Base-by-base conservation (phyloP, 129 eudicot genomes). In the Flaveria linearis region DNA sequence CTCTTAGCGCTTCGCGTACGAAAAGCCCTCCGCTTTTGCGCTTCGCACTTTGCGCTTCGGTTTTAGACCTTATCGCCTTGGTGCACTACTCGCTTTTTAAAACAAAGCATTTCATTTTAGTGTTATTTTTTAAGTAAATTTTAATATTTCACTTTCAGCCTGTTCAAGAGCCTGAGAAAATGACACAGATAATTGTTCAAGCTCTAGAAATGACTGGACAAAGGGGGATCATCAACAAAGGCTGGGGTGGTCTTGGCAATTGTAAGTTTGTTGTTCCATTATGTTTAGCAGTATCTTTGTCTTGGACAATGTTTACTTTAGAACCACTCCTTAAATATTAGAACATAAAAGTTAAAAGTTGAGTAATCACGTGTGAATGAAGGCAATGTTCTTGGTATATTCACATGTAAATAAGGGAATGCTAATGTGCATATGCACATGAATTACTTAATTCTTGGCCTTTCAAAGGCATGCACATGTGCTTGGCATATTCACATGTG, bases 221-320 rank as follows among this genome's bases (percentile, higher is more conserved):
- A 78, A 85, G 99, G 78, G 99, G 99, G 14, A 95, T 95, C 73
- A 89, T 95, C 66, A 91, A 91, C 90, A 91, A 87, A 85, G 99
- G 99, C 67, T 95, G 99, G 99, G 99, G 99, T 14, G 99, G 97
- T 62, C 96, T 95, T 78, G 99, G 99, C 36, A 72, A 86, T 68
- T 95, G 99, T 95, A 78, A 95, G 97, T 86, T 82, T 47, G 43
- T 25, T 13, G 52, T 80, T 62, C 60, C 46, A 63, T 72, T 60
- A 53, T 64, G 68, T 75, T 36, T 74, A 22, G 22, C 18, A 28
- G 58, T 50, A 69, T 73, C 15, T 75, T n/a, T 58, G 28, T 26
- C 39, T 77, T 2, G 13, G 5, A 28, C 6, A 33, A 30, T 28
- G 4, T 63, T 63, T 20, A 63, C 1, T 63, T 63, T 11, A 63